These are phyloP conservation scores for Crotalaria pallida DNA, from an alignment of 306 rosid species.

Conservation along the genomic window DNA sequence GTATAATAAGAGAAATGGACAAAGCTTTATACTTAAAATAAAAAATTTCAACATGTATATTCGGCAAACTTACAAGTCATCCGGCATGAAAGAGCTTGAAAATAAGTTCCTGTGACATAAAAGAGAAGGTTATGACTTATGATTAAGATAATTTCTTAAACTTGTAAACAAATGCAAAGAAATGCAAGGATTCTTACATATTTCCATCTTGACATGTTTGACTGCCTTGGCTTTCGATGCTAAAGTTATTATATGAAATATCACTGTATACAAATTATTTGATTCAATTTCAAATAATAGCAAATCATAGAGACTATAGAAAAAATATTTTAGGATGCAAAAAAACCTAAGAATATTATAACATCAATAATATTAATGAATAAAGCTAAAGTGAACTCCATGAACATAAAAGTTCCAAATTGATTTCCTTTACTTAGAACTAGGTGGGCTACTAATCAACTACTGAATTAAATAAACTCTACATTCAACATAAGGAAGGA, in stretches of 20 bases:
- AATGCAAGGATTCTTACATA: conserved; percentile 40
- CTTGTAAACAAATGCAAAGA: background rate
- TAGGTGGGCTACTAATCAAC: background rate
- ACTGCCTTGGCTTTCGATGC: background rate
- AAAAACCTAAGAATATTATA: conserved; percentile 14
- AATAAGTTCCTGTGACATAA: conserved; percentile 31
- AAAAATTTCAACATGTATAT: background rate
- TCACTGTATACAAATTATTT: conserved; percentile 46
- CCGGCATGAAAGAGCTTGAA: conserved; percentile 18
- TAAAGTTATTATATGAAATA: conserved; percentile 63
- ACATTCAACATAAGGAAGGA: too few relatives aligned
- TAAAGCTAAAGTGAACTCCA: background rate
- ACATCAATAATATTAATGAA: background rate
- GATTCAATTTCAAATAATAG: conserved; percentile 12
- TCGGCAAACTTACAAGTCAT: conserved; percentile 27
- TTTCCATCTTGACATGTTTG: conserved; percentile 27
- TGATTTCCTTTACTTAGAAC: background rate
- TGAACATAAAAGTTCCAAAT: background rate
- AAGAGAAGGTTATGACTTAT: background rate
- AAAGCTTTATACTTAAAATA: background rate
- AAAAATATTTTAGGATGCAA: background rate
- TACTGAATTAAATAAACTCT: too few relatives aligned
- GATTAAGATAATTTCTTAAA: background rate
- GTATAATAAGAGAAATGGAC: background rate
- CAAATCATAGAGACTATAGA: background rate